These are phyloP conservation scores for Paulownia fortunei DNA, from an alignment of 257 asterid genomes.

Conservation along the genomic window DNA sequence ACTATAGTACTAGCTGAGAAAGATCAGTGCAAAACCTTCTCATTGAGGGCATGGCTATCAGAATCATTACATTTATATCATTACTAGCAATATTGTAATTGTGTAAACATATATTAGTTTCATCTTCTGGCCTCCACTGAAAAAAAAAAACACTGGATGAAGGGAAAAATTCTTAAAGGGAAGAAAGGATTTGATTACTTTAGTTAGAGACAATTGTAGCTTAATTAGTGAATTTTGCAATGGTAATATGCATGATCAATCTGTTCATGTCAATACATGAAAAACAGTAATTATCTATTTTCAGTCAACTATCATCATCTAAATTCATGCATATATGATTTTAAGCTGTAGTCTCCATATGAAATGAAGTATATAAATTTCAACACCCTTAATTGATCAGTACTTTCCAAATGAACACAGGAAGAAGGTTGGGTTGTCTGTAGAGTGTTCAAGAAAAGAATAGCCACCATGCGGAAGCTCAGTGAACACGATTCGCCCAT, in stretches of 20 bases:
- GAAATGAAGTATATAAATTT: not conserved
- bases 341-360: not conserved
- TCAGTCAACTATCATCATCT: not conserved
- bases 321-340: not conserved
- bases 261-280: no score
- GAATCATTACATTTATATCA: slow-evolving; percentile 32
- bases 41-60: slow-evolving; percentile 26
- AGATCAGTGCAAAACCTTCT: slow-evolving; percentile 15
- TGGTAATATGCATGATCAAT: no score
- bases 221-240: no score
- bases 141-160: not conserved
- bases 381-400: no score
- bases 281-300: no score
- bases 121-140: no score
- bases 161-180: no score
- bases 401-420: no score
- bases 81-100: slow-evolving; percentile 3
- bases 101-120: not conserved
- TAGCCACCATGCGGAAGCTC: slow-evolving; percentile 46
- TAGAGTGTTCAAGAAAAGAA: slow-evolving; percentile 75
- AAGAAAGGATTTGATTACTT: not conserved
- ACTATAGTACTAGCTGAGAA: slow-evolving; percentile 3
- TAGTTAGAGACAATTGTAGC: no score
- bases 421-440: slow-evolving; percentile 97
- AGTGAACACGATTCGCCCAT: slow-evolving; percentile 61